These are phyloP conservation scores for Puya raimondii DNA, from an alignment of 176 grass and related monocot genomes.

Conservation along the genomic window DNA sequence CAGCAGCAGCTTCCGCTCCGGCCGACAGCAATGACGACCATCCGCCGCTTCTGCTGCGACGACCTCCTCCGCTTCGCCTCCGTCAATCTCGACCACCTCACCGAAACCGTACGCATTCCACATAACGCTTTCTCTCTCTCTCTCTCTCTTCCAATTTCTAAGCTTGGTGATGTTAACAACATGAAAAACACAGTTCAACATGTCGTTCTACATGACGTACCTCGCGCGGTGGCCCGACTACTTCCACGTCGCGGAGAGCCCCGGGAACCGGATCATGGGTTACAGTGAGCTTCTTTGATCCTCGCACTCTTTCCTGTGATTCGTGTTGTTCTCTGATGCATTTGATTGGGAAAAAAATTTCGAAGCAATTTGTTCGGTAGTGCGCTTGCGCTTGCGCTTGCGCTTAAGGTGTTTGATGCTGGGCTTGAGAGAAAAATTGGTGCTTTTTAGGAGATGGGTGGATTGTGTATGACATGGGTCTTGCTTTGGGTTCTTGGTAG, in stretches of 20 bases:
- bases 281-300: conserved; percentile 49
- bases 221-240: conserved; percentile 96
- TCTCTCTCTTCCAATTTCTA: background rate
- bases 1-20: background rate
- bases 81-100: conserved; percentile 96
- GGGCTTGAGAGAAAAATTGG: no score
- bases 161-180: background rate
- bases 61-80: conserved; percentile 81
- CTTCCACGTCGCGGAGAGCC: conserved; percentile 67
- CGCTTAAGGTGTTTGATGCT: no score
- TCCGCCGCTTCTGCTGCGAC: conserved; percentile 92
- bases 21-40: conserved; percentile 57
- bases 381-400: no score
- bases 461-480: no score
- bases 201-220: conserved; percentile 99
- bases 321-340: background rate
- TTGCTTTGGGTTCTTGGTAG: no score
- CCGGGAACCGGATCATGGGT: conserved; percentile 80
- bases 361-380: background rate
- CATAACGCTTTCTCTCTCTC: background rate
- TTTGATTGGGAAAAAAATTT: background rate
- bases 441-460: no score
- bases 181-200: conserved; percentile 73
- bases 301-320: background rate
- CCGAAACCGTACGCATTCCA: conserved; percentile 49